Evolutionary conservation across 495 filamentous ascomycete species (phyloP), one percentile per base, ranked within the genome.

Genomic region (Lichina pygmaea): DNA sequence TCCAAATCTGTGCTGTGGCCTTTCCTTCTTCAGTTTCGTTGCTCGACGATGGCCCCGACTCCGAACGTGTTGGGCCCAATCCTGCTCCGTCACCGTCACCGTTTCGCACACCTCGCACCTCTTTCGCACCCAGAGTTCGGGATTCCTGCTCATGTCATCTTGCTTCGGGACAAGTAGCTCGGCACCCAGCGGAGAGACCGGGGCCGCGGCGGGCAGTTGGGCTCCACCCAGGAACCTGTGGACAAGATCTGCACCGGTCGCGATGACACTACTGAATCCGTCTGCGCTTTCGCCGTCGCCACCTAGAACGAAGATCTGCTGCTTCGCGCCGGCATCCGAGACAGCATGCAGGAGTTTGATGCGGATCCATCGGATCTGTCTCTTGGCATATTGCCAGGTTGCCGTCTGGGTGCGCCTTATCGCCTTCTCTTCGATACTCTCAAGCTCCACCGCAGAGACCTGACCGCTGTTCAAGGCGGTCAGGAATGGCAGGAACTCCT

Each of bases 301-400:
- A 57, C 94, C 79, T 0, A 94, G 59, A 7, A 93, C 56, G 54
- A 77, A 92, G 0, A 92, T 57, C 41, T 62, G 64, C 33, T 69
- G 52, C 15, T 64, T 64, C 33, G 65, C 61, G 8, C 60, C 58
- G 12, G 64, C 60, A 11, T 68, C 64, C 39, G 59, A 49, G 10
- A 93, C 63, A 1, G 76, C 70, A 34, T 66, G 64, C 38, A 86
- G 63, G 16, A 91, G 64, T 50, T 89, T 89, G 48, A 75, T 75
- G 33, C 79, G 72, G 43, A 95, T 84, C 84, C 85, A 99, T 48
- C 75, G 66, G 12, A 79, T 55, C 57, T 99, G 91, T 0, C 73
- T 70, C 45, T 71, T 77, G 10, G 86, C 81, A 54, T 95, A 99
- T 50, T 84, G 86, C 8, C 81, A 69, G 2, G 82, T 95, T 6